A percentile compares a stretch with the other conserved stretches of the same genome.
Evolutionary conservation across 768 basidiomycete species (phyloP).

Genomic region (Clitopilus passeckerianus): DNA sequence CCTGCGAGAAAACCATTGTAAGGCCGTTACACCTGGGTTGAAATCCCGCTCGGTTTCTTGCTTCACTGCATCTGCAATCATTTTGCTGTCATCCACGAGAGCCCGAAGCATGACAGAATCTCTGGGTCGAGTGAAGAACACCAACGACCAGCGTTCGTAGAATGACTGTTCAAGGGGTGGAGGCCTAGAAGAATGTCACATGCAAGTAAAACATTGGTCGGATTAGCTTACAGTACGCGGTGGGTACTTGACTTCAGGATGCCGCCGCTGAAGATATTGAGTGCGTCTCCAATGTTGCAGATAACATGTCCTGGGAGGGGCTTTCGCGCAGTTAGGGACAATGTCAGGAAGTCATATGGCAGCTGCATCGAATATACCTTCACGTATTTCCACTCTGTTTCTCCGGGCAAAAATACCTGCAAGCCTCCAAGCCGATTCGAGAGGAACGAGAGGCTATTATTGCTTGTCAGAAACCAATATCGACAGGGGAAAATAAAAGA

Average conservation of each 20-base stretch:
- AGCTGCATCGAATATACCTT: constrained; percentile 20
- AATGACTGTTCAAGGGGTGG: constrained; percentile 47
- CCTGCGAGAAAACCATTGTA: constrained; percentile 22
- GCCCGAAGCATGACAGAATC: constrained; percentile 40
- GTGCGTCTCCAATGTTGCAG: constrained; percentile 41
- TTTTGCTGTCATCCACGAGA: constrained; percentile 34
- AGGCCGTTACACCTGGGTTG: constrained; percentile 18
- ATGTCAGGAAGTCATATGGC: neutral
- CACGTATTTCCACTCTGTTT: constrained; percentile 33
- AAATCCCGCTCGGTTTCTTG: constrained; percentile 14
- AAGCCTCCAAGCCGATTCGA: constrained; percentile 40
- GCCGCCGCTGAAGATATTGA: constrained; percentile 40
- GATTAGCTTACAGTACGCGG: constrained; percentile 29
- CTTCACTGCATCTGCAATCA: constrained; percentile 38
- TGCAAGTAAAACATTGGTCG: neutral
- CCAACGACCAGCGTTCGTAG: constrained; percentile 52
- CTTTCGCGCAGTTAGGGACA: constrained; percentile 11
- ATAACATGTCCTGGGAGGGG: constrained; percentile 39
- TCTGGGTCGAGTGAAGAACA: constrained; percentile 56
- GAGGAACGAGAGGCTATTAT: constrained; percentile 24
- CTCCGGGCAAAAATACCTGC: constrained; percentile 35
- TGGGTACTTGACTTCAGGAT: constrained; percentile 39
- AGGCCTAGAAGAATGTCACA: constrained; percentile 17
- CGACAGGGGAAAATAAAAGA: neutral
- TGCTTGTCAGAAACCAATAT: neutral